A percentile compares a stretch with the other conserved stretches of the same genome.
phyloP scores from a whole-genome alignment of 331 rosid species.

The Stylosanthes scabra region DNA sequence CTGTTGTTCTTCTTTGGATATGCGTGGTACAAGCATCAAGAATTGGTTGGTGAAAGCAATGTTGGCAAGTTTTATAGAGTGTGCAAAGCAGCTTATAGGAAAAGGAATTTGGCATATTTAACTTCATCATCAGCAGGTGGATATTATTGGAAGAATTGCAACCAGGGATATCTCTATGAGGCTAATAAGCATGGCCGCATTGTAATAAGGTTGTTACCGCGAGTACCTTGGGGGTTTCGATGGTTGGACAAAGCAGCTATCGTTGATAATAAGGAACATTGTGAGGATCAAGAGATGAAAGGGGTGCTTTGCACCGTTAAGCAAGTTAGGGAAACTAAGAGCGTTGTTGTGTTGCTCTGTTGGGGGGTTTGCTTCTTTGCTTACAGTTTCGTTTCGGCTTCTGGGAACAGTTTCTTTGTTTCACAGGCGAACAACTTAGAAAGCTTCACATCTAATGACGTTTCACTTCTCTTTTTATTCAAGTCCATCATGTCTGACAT shows the following conservation, averaged over 20 bases:
- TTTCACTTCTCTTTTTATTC: not conserved
- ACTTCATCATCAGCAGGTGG: not conserved
- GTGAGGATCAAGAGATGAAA: not conserved
- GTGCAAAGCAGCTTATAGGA: not conserved
- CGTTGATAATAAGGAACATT: not conserved
- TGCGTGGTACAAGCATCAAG: not conserved
- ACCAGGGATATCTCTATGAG: not conserved
- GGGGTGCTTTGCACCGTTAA: slow-evolving; percentile 1
- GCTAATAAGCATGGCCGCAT: too few species aligned
- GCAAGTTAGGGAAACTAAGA: slow-evolving; percentile 25
- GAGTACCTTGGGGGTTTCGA: not conserved
- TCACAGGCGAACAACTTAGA: not conserved
- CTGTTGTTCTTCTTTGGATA: not conserved
- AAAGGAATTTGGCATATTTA: not conserved
- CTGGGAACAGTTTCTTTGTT: slow-evolving; percentile 16
- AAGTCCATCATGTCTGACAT: too few species aligned
- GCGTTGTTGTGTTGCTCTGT: slow-evolving; percentile 1
- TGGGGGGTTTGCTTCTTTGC: not conserved
- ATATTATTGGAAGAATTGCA: slow-evolving; percentile 13
- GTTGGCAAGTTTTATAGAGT: not conserved
- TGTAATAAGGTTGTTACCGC: slow-evolving; percentile 15
- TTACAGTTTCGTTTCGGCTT: not conserved
- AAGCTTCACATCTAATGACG: not conserved
- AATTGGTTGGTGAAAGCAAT: not conserved
- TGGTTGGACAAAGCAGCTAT: slow-evolving; percentile 32